Evolutionary conservation across 441 rosid species (phyloP).

Genomic region (Oxalis stricta): DNA sequence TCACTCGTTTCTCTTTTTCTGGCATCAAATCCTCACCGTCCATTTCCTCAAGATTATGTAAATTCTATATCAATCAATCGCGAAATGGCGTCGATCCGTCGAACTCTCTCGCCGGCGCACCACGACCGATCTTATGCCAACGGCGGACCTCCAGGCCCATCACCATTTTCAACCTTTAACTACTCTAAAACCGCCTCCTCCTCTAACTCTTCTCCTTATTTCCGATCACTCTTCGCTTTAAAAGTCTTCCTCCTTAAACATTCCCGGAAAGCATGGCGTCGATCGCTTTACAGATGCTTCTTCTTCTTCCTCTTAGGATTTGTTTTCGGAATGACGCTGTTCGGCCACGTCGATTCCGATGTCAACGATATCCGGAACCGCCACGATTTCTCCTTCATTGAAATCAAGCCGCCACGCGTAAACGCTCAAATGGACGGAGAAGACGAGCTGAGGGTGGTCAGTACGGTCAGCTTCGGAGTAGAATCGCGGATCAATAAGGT

Average conservation of each 20-base stretch:
- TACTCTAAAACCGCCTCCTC: too few relatives aligned
- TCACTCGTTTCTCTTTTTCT: too few relatives aligned
- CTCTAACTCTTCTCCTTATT: constrained; percentile 21
- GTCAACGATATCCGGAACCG: constrained; percentile 10
- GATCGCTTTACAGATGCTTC: constrained; percentile 45
- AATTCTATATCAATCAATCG: constrained; percentile 1
- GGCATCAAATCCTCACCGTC: background rate
- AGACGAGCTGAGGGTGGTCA: constrained; percentile 17
- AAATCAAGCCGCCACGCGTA: constrained; percentile 43
- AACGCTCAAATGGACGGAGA: constrained; percentile 25
- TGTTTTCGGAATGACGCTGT: constrained; percentile 46
- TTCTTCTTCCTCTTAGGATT: constrained; percentile 56
- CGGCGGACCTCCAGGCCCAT: constrained; percentile 24
- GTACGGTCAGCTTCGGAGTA: constrained; percentile 29
- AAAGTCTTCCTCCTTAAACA: background rate
- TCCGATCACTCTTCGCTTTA: too few relatives aligned
- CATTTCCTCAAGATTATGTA: constrained; percentile 15
- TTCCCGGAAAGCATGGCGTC: constrained; percentile 40
- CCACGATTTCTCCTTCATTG: constrained; percentile 36
- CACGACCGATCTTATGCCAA: constrained; percentile 43
- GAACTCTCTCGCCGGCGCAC: constrained; percentile 66
- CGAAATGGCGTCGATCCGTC: constrained; percentile 90
- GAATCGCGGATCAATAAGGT: constrained; percentile 11
- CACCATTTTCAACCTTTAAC: constrained; percentile 12
- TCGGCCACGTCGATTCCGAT: constrained; percentile 38